Evolutionary conservation across 140 eudicot species (phyloP).

Genomic region (Senecio squalidus): DNA sequence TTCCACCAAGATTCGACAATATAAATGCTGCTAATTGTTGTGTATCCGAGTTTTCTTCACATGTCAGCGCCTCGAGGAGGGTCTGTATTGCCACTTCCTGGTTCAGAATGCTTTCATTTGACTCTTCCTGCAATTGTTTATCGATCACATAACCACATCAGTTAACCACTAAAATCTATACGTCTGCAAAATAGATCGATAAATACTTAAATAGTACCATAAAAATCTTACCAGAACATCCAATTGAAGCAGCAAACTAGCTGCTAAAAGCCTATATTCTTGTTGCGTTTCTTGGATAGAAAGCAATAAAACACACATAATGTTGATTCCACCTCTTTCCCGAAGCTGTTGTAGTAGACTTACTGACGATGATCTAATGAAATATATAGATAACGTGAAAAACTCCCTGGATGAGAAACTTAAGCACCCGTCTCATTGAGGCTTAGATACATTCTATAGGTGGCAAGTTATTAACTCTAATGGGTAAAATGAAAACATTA

Average conservation of each 20-base stretch:
- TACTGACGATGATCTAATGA: slow-evolving; percentile 52
- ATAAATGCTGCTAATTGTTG: slow-evolving; percentile 64
- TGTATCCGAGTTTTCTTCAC: slow-evolving; percentile 42
- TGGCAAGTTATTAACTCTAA: background rate
- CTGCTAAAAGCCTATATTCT: slow-evolving; percentile 64
- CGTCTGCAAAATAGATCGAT: background rate
- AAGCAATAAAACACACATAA: slow-evolving; percentile 48
- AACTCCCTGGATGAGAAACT: background rate
- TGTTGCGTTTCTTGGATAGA: slow-evolving; percentile 52
- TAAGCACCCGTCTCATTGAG: background rate
- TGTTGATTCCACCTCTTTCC: slow-evolving; percentile 43
- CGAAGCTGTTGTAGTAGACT: slow-evolving; percentile 48
- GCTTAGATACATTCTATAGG: background rate
- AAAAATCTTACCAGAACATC: slow-evolving; percentile 51
- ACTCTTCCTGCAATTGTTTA: slow-evolving; percentile 56
- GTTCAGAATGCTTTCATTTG: slow-evolving; percentile 30
- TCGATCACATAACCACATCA: slow-evolving; percentile 13
- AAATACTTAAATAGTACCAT: slow-evolving; percentile 4
- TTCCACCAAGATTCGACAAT: slow-evolving; percentile 72
- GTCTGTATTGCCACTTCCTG: slow-evolving; percentile 52
- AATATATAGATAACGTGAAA: slow-evolving; percentile 1
- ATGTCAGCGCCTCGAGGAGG: slow-evolving; percentile 46
- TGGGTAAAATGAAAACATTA: background rate
- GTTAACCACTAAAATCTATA: slow-evolving; percentile 2
- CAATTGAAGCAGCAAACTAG: slow-evolving; percentile 65